Percentiles rank a stretch among this genome's conserved stretches.
Evolutionary conservation across 1,139 yeast genomes (phyloP).

Genomic region (Debaryomyces nepalensis): DNA sequence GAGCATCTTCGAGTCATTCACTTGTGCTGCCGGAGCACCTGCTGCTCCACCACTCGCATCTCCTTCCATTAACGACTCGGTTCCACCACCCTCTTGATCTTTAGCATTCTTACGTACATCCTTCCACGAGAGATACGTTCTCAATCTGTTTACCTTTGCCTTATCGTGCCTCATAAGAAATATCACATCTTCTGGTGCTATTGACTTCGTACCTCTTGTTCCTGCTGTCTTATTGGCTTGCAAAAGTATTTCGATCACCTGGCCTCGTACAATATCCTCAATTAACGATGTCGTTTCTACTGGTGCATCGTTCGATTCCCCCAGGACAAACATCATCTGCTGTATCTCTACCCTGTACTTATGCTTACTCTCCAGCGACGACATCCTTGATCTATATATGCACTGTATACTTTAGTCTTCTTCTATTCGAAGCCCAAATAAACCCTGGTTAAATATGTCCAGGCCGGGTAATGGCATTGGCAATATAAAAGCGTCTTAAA

Average conservation of each 20-base stretch:
- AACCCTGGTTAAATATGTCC: slow-evolving; percentile 4
- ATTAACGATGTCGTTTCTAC: slow-evolving; percentile 86
- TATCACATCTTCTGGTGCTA: slow-evolving; percentile 91
- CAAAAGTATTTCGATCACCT: slow-evolving; percentile 84
- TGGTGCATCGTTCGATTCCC: slow-evolving; percentile 94
- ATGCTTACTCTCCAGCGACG: slow-evolving; percentile 51
- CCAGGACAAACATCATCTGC: slow-evolving; percentile 98
- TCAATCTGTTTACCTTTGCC: slow-evolving; percentile 88
- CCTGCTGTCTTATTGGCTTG: slow-evolving; percentile 83
- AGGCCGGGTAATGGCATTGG: not conserved
- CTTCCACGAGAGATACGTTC: slow-evolving; percentile 95
- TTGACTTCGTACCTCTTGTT: slow-evolving; percentile 79
- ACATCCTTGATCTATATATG: slow-evolving; percentile 10
- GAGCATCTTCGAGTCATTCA: slow-evolving; percentile 61
- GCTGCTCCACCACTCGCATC: slow-evolving; percentile 45
- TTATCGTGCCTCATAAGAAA: slow-evolving; percentile 90
- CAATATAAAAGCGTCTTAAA: slow-evolving; percentile 1
- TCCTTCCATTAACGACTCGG: slow-evolving; percentile 54
- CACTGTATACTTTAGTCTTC: no score
- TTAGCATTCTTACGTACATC: slow-evolving; percentile 97
- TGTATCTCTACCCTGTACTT: slow-evolving; percentile 85
- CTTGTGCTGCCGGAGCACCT: slow-evolving; percentile 31
- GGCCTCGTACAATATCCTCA: slow-evolving; percentile 94
- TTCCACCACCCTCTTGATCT: slow-evolving; percentile 88
- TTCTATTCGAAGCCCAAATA: not conserved